Base-by-base conservation (phyloP, 2,329 filamentous ascomycete genomes). In the Xylariaceae sp. region DNA sequence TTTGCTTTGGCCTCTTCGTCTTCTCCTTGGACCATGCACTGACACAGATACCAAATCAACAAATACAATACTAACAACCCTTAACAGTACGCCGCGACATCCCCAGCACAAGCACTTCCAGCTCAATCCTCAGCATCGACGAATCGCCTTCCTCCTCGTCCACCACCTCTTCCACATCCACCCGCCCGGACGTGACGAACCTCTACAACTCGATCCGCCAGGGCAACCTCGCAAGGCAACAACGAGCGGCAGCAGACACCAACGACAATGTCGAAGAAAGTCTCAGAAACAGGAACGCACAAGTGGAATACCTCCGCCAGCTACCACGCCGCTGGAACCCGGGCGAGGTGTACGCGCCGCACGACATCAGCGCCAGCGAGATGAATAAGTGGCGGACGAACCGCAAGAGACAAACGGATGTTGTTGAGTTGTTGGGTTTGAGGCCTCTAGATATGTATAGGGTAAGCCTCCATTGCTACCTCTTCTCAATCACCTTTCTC, bases 291-390 rank as follows among this genome's bases (percentile, higher is more conserved):
- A 62, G 64, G 53, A 68, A 69, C 59, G 56, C 66, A 37, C 68
- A 67, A 42, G 68, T 70, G 36, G 79, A 81, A 52, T 80, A 81
- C 64, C 68, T 81, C 57, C 72, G 68, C 51, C 82, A 88, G 66
- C 76, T 84, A 67, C 76, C 79, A 27, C 83, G 91, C 38, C 75
- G 77, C 33, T 97, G 86, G 85, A 74, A 75, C 58, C 59, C 72
- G 1, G 93, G 93, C 56, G 91, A 97, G 63, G 77, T 96, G 42
- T 97, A 97, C 69, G 79, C 90, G 48, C 93, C 93, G 25, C 87
- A 91, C 63, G 93, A 98, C 68, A 67, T 98, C 63, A 85, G 81
- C 44, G 76, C 82, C 20, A 70, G 73, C 27, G 91, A 96, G 77
- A 85, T 87, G 81, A 70, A 70, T 62, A 95, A 95, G 74, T 95